A percentile compares a stretch with the other conserved stretches of the same genome.
Conservation (phyloP, 2,329 filamentous ascomycete genomes). For the Beauveria brongniartii region DNA sequence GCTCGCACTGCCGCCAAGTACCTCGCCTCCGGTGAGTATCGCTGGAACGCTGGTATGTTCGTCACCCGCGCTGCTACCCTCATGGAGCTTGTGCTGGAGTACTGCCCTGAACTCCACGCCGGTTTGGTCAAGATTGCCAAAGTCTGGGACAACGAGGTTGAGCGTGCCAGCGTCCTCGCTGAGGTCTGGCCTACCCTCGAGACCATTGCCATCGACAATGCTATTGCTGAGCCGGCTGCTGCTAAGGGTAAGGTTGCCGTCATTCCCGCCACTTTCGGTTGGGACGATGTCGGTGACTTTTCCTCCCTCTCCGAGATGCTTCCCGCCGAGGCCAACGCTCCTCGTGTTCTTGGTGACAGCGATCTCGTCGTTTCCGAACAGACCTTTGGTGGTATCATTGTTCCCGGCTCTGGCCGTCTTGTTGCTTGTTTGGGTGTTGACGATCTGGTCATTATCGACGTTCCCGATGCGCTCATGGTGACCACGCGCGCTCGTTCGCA, state of each 20-base stretch:
- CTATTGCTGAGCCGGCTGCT: constrained; percentile 21
- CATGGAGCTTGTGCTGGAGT: constrained; percentile 19
- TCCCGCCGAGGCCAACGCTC: constrained; percentile 18
- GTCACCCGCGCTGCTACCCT: constrained; percentile 20
- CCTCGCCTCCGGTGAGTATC: constrained; percentile 19
- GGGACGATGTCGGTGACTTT: constrained; percentile 22
- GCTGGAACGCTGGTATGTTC: constrained; percentile 22
- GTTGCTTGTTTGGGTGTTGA: constrained; percentile 20
- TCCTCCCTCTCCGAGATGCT: constrained; percentile 21
- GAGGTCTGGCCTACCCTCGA: constrained; percentile 19
- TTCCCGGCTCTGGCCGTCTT: constrained; percentile 19
- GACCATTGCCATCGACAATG: constrained; percentile 21
- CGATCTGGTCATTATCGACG: constrained; percentile 20
- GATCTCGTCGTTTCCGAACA: constrained; percentile 19
- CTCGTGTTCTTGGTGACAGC: constrained; percentile 18
- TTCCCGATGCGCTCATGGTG: constrained; percentile 21
- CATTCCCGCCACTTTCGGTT: constrained; percentile 20
- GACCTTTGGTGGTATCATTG: constrained; percentile 20
- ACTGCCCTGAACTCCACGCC: constrained; percentile 17
- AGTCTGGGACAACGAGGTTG: constrained; percentile 18
- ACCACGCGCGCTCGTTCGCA: constrained; percentile 20
- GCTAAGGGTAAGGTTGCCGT: constrained; percentile 20
- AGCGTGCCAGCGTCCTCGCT: constrained; percentile 16
- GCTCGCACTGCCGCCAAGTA: constrained; percentile 21
- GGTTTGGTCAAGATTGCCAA: constrained; percentile 17